These are phyloP conservation scores for Coemansia sp. DNA, from an alignment of 192 early-diverging fungal genomes.

Conservation along the genomic window DNA sequence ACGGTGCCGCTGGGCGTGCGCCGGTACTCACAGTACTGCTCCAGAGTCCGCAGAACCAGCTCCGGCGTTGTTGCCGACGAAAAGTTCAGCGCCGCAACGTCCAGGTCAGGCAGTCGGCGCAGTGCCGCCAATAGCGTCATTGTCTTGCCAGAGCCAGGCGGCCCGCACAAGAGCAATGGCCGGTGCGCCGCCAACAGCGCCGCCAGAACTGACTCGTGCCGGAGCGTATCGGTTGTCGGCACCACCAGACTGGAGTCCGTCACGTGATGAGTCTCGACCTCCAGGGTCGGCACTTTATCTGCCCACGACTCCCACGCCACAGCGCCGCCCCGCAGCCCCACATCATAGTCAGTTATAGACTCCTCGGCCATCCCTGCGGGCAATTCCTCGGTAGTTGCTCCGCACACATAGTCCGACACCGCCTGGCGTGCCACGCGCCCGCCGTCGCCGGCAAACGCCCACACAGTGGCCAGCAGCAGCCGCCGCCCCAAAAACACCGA, in stretches of 20 bases:
- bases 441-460: slow-evolving; percentile 95
- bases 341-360: slow-evolving; percentile 89
- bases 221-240: slow-evolving; percentile 96
- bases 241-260: slow-evolving; percentile 91
- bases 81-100: slow-evolving; percentile 98
- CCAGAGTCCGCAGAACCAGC: slow-evolving; percentile 91
- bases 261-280: slow-evolving; percentile 93
- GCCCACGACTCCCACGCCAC: slow-evolving; percentile 94
- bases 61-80: slow-evolving; percentile 97
- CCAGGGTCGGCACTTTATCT: slow-evolving; percentile 83
- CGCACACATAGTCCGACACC: slow-evolving; percentile 82
- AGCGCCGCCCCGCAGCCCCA: slow-evolving; percentile 61
- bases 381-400: slow-evolving; percentile 71
- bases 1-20: slow-evolving; percentile 91
- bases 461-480: slow-evolving; percentile 79
- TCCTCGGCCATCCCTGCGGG: slow-evolving; percentile 52
- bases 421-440: slow-evolving; percentile 66
- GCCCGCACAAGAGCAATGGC: slow-evolving; percentile 95
- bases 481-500: slow-evolving; percentile 81
- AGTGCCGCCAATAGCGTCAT: slow-evolving; percentile 98
- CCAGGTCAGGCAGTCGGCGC: slow-evolving; percentile 90
- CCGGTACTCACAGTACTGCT: slow-evolving; percentile 98
- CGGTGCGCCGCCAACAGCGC: slow-evolving; percentile 95
- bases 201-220: slow-evolving; percentile 94
- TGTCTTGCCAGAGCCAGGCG: slow-evolving; percentile 99